These are phyloP conservation scores for Daldinia eschscholtzii DNA, from an alignment of 2,329 filamentous ascomycete species.

Conservation along the genomic window DNA sequence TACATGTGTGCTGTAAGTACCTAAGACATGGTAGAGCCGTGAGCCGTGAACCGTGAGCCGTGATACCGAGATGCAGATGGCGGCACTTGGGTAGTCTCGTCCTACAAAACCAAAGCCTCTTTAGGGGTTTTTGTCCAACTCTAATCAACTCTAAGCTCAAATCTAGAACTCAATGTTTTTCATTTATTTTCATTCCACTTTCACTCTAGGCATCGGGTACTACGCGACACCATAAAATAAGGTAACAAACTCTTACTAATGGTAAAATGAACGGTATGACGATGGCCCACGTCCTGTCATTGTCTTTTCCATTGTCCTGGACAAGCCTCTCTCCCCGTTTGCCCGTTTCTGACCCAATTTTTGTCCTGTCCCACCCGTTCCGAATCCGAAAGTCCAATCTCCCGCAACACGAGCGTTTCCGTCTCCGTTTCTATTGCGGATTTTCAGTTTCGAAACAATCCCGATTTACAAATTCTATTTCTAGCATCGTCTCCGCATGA, in stretches of 20 bases:
- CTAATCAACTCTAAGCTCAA: background rate
- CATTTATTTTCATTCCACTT: slow-evolving; percentile 1
- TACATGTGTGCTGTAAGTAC: background rate
- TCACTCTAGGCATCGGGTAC: slow-evolving; percentile 21
- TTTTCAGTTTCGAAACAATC: slow-evolving; percentile 1
- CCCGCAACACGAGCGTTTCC: slow-evolving; percentile 21
- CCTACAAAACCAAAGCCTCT: background rate
- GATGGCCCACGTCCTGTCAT: slow-evolving; percentile 6
- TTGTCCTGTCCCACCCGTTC: slow-evolving; percentile 5
- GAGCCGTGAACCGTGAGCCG: slow-evolving; percentile 1
- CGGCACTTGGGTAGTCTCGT: slow-evolving; percentile 9
- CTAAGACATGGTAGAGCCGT: background rate
- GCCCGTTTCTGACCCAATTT: slow-evolving; percentile 24
- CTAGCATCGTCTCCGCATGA: slow-evolving; percentile 22
- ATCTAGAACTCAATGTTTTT: slow-evolving; percentile 1
- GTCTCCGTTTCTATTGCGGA: slow-evolving; percentile 21
- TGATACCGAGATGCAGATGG: slow-evolving; percentile 13
- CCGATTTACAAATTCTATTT: slow-evolving; percentile 28
- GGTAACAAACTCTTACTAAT: slow-evolving; percentile 23
- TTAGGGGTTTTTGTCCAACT: slow-evolving; percentile 1
- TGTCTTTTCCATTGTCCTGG: background rate
- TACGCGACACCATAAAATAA: slow-evolving; percentile 28
- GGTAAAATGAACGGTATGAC: slow-evolving; percentile 31
- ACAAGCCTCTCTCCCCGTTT: slow-evolving; percentile 18
- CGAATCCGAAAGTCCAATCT: slow-evolving; percentile 16